Base-by-base conservation (phyloP, 192 early-diverging fungal genomes). In the Cladochytrium replicatum region DNA sequence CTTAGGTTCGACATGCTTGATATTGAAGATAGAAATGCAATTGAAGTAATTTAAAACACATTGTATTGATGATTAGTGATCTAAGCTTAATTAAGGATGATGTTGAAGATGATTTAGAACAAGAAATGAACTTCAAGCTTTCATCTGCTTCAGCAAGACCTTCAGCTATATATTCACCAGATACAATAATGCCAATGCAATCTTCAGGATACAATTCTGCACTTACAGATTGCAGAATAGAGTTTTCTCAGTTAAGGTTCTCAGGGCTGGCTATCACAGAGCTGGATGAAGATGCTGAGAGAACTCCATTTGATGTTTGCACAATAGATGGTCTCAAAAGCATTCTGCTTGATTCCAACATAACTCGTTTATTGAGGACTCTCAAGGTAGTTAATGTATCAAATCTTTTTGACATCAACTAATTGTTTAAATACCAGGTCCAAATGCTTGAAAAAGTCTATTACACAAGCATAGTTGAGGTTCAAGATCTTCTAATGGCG, bases 1-100 rank as follows among this genome's bases (percentile, higher is more conserved):
- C 44, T 77, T 27, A 43, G 64, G 34, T 77, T 75, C 47, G 75
- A 77, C 37, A 19, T 59, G 30, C 69, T 66, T 15, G 69, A 68
- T 47, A 49, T 68, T 37, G 55, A 42, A 3, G 62, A 66, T 28
- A 72, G 57, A 48, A 67, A 57, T 19, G 65, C 57, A 1, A 44
- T 65, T 6, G 66, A 77, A 55, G 69, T 74, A 11, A 15, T 32
- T 2, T 21, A 7, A 24, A 22, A 31, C 27, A 17, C 13, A 44
- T 44, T 31, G 6, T 27, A 51, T 13, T 39, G 13, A 40, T 13
- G 25, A 6, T 30, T n/a, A n/a, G n/a, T n/a, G n/a, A n/a, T n/a
- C n/a, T n/a, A n/a, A n/a, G n/a, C n/a, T 0, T 42, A 6, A 37
- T 31, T 13, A 48, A 44, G 22, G 26, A 22, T 22, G 43, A 31